These are phyloP conservation scores for Xanthoceras sorbifolium DNA, from an alignment of 345 rosid species.

Conservation along the genomic window DNA sequence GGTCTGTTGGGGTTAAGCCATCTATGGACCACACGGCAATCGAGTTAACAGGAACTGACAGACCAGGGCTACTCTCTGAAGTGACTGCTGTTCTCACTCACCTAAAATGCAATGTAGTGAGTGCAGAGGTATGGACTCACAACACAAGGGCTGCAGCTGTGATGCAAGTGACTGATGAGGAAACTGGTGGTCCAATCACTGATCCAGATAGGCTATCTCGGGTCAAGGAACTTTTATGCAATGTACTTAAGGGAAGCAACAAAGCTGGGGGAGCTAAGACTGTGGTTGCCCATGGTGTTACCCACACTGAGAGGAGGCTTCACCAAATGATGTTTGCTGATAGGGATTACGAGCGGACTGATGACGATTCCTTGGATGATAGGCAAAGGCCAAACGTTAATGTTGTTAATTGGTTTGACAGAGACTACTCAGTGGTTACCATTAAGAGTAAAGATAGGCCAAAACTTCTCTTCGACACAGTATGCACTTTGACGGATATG, in stretches of 20 bases:
- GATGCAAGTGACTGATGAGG: conserved; percentile 79
- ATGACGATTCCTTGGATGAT: conserved; percentile 51
- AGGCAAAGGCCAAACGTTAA: conserved; percentile 67
- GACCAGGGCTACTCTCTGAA: conserved; percentile 93
- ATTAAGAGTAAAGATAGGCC: conserved; percentile 88
- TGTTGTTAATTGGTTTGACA: conserved; percentile 81
- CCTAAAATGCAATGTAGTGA: conserved; percentile 77
- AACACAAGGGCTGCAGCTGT: conserved; percentile 90
- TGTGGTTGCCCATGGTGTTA: conserved; percentile 56
- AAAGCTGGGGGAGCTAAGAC: conserved; percentile 69
- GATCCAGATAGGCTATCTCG: conserved; percentile 63
- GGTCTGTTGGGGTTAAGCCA: conserved; percentile 71
- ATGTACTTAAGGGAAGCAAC: conserved; percentile 81
- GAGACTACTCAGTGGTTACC: conserved; percentile 82
- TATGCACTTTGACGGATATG: conserved; percentile 94
- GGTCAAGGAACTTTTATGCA: conserved; percentile 69
- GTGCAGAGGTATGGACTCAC: conserved; percentile 96
- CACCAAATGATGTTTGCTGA: conserved; percentile 99
- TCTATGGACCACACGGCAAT: conserved; percentile 71
- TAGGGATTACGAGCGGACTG: conserved; percentile 75
- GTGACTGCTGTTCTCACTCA: conserved; percentile 80
- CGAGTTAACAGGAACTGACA: conserved; percentile 85
- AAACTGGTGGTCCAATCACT: conserved; percentile 60
- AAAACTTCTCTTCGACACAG: conserved; percentile 86
- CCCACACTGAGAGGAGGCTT: conserved; percentile 85